Evolutionary conservation across 1,284 basidiomycete genomes (phyloP).

Genomic region (Xerocomus cyaneibrunnescens): DNA sequence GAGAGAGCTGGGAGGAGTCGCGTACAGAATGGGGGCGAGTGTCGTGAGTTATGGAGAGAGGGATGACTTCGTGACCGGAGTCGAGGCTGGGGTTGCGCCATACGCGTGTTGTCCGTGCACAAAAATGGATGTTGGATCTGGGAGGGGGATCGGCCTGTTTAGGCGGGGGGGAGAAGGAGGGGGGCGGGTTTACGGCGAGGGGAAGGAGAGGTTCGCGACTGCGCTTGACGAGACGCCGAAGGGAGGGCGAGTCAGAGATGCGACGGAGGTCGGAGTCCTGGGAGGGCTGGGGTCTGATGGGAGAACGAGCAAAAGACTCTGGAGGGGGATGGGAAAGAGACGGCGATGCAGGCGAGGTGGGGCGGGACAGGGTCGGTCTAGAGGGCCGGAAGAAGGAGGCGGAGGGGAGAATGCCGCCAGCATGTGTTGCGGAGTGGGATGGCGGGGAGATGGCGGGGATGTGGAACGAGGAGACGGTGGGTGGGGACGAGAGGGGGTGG

Average conservation of each 20-base stretch:
- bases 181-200: conserved; percentile 29
- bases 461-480: conserved; percentile 28
- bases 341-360: conserved; percentile 28
- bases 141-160: conserved; percentile 23
- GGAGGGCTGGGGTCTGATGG: conserved; percentile 18
- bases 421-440: conserved; percentile 53
- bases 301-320: not conserved
- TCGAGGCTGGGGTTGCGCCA: conserved; percentile 61
- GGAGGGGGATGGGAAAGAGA: conserved; percentile 9
- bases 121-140: conserved; percentile 36
- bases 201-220: conserved; percentile 70
- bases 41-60: conserved; percentile 5
- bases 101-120: conserved; percentile 54
- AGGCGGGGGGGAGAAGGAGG: not conserved
- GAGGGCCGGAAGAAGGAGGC: conserved; percentile 73
- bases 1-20: conserved; percentile 2
- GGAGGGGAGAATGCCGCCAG: conserved; percentile 70
- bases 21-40: conserved; percentile 1
- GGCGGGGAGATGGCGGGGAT: conserved; percentile 29
- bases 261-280: conserved; percentile 35
- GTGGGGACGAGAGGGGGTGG: conserved; percentile 33
- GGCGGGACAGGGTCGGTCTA: conserved; percentile 46
- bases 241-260: conserved; percentile 33
- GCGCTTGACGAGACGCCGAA: conserved; percentile 44
- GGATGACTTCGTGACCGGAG: conserved; percentile 33